Percentiles rank a stretch among this genome's conserved stretches.
Evolutionary conservation across 345 rosid genomes (phyloP).

Genomic region (Xanthoceras sorbifolium): DNA sequence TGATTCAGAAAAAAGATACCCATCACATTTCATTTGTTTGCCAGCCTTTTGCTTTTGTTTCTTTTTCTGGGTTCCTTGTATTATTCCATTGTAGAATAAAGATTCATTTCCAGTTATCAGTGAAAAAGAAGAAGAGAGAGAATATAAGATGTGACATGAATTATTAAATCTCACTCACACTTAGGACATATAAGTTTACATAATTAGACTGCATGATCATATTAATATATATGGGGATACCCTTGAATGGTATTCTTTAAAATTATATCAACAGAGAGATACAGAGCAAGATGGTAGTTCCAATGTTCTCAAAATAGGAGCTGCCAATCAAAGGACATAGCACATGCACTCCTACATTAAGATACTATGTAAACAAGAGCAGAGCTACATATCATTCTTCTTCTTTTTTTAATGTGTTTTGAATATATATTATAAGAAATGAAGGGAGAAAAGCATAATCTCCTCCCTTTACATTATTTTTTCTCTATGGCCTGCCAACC

Average conservation of each 20-base stretch:
- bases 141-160: background rate
- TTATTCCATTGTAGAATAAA: background rate
- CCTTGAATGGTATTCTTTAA: background rate
- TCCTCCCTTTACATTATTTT: slow-evolving; percentile 33
- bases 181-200: background rate
- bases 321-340: background rate
- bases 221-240: background rate
- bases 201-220: background rate
- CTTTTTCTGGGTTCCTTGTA: background rate
- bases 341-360: background rate
- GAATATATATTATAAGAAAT: background rate
- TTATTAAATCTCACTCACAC: background rate
- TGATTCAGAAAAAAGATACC: background rate
- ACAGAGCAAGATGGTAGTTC: background rate
- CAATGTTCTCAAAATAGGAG: background rate
- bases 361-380: background rate
- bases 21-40: background rate
- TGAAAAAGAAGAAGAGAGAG: background rate
- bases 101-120: background rate
- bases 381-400: background rate
- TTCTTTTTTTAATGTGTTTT: background rate
- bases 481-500: slow-evolving; percentile 31
- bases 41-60: too few relatives aligned
- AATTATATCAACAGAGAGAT: background rate
- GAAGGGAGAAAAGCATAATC: slow-evolving; percentile 14